Percentiles rank a stretch among this genome's conserved stretches.
Conservation (phyloP, 163 green algal genomes). For the Volvox carteri region DNA sequence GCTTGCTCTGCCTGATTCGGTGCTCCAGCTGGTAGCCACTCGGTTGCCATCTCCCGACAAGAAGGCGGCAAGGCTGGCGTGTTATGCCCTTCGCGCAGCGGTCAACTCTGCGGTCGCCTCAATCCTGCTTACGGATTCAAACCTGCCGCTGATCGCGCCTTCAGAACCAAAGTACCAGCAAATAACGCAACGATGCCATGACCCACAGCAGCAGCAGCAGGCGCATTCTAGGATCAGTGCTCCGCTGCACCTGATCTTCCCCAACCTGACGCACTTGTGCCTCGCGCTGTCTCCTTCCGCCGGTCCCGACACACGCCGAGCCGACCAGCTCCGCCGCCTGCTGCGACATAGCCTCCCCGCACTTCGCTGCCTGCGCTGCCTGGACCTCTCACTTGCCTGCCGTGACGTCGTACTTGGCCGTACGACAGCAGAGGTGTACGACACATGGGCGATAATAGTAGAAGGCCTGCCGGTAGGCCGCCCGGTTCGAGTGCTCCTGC, state of each 20-base stretch:
- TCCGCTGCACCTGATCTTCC: constrained; percentile 18
- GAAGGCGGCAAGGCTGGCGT: constrained; percentile 31
- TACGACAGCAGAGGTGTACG: not conserved
- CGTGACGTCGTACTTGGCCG: constrained; percentile 31
- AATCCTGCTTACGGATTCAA: constrained; percentile 33
- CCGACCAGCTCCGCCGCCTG: constrained; percentile 12
- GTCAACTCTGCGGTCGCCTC: constrained; percentile 30
- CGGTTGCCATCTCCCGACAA: constrained; percentile 44
- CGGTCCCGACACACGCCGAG: not conserved
- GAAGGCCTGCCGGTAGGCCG: constrained; percentile 11
- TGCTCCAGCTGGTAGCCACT: not conserved
- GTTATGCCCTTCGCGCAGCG: constrained; percentile 1
- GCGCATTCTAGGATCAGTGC: not conserved
- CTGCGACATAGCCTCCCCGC: constrained; percentile 14
- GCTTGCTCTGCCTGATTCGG: constrained; percentile 27
- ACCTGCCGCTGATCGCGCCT: constrained; percentile 7
- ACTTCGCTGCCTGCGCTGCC: constrained; percentile 32
- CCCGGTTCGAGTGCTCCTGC: constrained; percentile 45
- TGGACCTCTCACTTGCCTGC: constrained; percentile 30
- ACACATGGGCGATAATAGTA: constrained; percentile 13
- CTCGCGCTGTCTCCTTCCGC: constrained; percentile 4
- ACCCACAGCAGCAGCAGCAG: not conserved
- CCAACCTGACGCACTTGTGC: constrained; percentile 33
- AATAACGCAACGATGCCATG: not conserved
- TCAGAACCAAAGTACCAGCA: not conserved